phyloP scores from a whole-genome alignment of 805 yeast genomes.

The Yamadazyma tumulicola region DNA sequence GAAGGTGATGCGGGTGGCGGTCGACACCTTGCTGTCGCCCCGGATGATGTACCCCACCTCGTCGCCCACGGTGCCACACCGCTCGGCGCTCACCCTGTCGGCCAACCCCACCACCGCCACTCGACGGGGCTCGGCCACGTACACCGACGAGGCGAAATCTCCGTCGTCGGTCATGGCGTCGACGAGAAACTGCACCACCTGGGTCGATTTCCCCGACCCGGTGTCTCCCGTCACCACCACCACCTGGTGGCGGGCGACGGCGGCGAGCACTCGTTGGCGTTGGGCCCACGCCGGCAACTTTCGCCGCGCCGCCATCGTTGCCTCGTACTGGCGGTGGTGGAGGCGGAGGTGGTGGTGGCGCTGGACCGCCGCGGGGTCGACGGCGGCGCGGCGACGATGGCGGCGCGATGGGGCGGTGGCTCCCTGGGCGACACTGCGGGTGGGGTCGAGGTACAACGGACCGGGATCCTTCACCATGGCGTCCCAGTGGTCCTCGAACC shows the following conservation, averaged over 20 bases:
- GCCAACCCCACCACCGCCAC: constrained; percentile 94
- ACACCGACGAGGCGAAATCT: constrained; percentile 54
- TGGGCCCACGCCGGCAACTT: constrained; percentile 84
- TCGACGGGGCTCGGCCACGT: constrained; percentile 95
- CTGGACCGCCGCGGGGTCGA: constrained; percentile 15
- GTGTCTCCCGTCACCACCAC: constrained; percentile 92
- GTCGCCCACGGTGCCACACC: constrained; percentile 58
- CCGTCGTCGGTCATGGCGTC: constrained; percentile 56
- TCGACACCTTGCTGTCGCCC: constrained; percentile 73
- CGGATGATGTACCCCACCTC: constrained; percentile 89
- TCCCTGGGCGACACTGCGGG: constrained; percentile 2
- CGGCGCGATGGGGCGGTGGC: neutral
- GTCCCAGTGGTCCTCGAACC: constrained; percentile 65
- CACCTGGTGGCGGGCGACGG: constrained; percentile 58
- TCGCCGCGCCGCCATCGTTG: constrained; percentile 35
- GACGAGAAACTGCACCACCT: constrained; percentile 82
- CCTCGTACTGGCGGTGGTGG: constrained; percentile 27
- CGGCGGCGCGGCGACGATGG: constrained; percentile 14
- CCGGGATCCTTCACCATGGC: constrained; percentile 72
- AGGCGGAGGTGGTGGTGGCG: constrained; percentile 19
- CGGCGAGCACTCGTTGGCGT: constrained; percentile 49
- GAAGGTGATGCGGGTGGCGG: constrained; percentile 70
- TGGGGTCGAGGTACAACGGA: constrained; percentile 3
- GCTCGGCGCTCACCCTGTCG: constrained; percentile 84
- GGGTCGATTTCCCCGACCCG: constrained; percentile 97